Base-by-base conservation (phyloP, 2,329 filamentous ascomycete species). In the Sporothrix luriei region DNA sequence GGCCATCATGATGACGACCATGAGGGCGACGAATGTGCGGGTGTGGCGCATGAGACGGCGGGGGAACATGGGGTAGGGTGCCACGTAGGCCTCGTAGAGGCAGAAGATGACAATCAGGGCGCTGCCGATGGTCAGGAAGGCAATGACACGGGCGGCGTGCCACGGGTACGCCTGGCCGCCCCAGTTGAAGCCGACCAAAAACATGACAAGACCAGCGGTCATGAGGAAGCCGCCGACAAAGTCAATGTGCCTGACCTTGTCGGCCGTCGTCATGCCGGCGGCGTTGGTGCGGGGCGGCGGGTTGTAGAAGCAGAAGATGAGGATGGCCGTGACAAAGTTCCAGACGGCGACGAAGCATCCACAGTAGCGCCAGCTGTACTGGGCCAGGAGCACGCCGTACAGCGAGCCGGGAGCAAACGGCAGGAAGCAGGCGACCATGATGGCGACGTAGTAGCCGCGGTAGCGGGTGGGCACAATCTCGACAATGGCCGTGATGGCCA, bases 111-210 rank as follows among this genome's bases (percentile, higher is more conserved):
- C 61, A 29, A 65, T 48, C 21, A 65, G 43, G 40, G 43, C 24
- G 9, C 43, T 4, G 61, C 61, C 61, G 38, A 65, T 51, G 61
- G 61, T 51, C 61, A 65, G n/a, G 43, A 65, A 66, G 6, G 64
- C 33, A n/a, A 69, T 69, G 48, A 69, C 68, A 26, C 49, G 57
- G 46, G 57, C 68, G 29, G 57, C 46, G 57, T 65, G 61, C 68
- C 68, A 69, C 49, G 57, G 57, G 49, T 69, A 64, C 57, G 57
- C 10, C n/a, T 64, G 57, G 29, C 59, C 68, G 69, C 69, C 69
- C 69, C 69, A 71, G 51, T 57, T 71, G 38, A 71, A 49, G 46
- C 69, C 69, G 6, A 71, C 29, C 38, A 71, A 51, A n/a, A 71
- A 51, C 59, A 69, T 57, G 51, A 65, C 40, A 11, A 71, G 66